Evolutionary conservation across 768 basidiomycete species (phyloP).

Genomic region (Kwoniella dendrophila): DNA sequence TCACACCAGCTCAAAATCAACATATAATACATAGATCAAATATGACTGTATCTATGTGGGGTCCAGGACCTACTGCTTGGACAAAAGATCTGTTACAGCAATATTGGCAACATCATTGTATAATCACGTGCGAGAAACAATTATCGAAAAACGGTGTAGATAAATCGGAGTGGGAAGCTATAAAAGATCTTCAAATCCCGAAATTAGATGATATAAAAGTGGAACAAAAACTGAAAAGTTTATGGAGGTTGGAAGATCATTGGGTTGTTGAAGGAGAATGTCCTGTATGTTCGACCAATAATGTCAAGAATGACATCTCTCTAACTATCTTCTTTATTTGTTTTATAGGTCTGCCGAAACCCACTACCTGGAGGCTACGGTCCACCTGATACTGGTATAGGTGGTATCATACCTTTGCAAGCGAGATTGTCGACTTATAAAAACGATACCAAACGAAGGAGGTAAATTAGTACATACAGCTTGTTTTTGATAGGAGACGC

Average conservation of each 20-base stretch:
- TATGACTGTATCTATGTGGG: constrained; percentile 1
- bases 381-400: constrained; percentile 18
- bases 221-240: constrained; percentile 34
- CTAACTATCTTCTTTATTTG: not conserved
- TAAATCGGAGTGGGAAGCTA: constrained; percentile 6
- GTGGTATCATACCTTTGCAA: constrained; percentile 15
- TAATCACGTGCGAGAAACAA: constrained; percentile 11
- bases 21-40: not conserved
- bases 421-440: not conserved
- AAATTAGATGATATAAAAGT: constrained; percentile 20
- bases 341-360: constrained; percentile 24
- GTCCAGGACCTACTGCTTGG: constrained; percentile 27
- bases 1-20: not conserved
- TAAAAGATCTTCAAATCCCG: not conserved
- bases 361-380: constrained; percentile 23
- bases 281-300: constrained; percentile 36
- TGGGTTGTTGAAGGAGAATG: constrained; percentile 49
- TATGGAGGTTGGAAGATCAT: constrained; percentile 41
- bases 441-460: constrained; percentile 3
- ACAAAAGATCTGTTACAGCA: constrained; percentile 22
- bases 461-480: not conserved
- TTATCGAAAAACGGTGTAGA: constrained; percentile 4
- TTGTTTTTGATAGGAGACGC: no score
- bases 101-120: constrained; percentile 9
- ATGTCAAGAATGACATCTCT: not conserved